Conservation (phyloP, 1,284 basidiomycete species). For the Leccinum variabile region DNA sequence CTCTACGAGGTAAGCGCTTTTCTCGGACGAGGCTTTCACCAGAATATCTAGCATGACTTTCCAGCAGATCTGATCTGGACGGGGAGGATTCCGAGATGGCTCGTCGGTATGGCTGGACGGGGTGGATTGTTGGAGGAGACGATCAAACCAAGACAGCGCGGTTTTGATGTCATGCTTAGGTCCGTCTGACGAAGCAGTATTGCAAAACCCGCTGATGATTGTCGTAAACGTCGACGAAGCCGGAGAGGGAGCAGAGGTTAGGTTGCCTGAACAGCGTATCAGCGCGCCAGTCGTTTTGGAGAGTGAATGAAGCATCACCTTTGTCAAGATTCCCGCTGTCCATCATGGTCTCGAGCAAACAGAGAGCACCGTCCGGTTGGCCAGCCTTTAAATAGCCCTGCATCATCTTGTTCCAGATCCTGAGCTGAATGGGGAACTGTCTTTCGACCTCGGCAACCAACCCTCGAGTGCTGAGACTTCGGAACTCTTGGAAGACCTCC, state of each 20-base stretch:
- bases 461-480: constrained; percentile 40
- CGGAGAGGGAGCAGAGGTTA: constrained; percentile 53
- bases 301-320: constrained; percentile 14
- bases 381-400: constrained; percentile 50
- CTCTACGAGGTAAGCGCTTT: constrained; percentile 47
- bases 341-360: constrained; percentile 75
- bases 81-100: constrained; percentile 43
- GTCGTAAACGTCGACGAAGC: constrained; percentile 62
- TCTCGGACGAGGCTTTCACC: constrained; percentile 31
- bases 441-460: constrained; percentile 32
- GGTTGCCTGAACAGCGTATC: constrained; percentile 22
- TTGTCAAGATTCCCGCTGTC: constrained; percentile 37
- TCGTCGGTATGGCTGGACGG: constrained; percentile 40
- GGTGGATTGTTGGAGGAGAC: constrained; percentile 50
- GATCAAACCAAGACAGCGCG: constrained; percentile 72
- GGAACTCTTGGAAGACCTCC: constrained; percentile 69
- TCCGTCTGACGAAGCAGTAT: constrained; percentile 21
- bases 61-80: constrained; percentile 56
- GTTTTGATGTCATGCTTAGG: constrained; percentile 55
- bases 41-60: constrained; percentile 54
- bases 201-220: constrained; percentile 69
- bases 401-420: constrained; percentile 77
- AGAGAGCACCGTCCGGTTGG: constrained; percentile 63
- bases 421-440: constrained; percentile 39
- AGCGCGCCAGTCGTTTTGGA: neutral